Base-by-base conservation (phyloP, 129 eudicot species). In the Apium graveolens region DNA sequence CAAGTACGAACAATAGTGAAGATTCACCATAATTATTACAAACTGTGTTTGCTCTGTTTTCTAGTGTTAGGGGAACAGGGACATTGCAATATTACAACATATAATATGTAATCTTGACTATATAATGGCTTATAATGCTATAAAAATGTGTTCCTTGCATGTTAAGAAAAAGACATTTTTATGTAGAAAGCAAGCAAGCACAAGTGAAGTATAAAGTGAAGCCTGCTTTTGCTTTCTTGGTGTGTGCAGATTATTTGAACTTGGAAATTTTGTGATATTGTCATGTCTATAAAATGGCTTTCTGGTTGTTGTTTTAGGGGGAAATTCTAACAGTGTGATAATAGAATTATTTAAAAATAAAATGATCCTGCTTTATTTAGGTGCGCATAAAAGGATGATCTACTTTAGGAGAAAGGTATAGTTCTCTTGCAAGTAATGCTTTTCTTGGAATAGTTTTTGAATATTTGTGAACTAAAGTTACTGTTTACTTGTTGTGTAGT, bases 351-450 rank as follows among this genome's bases (percentile, higher is more conserved):
- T 5, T 5, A 4, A 6, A 57, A 60, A 60, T 9, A 60, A 20
- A 60, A n/a, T 0, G 17, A n/a, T 2, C 1, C 31, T n/a, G 0
- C 68, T 60, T 60, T 60, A 26, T 60, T 60, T 60, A 60, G 68
- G 68, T 26, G 68, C 68, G 68, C 68, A 60, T 26, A 60, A 60
- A 60, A 60, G 68, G 5, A 7, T n/a, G 14, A 26, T 60, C 68
- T 60, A 9, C 68, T 60, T 10, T 60, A 60, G 68, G 68, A 60
- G 68, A 60, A 60, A 60, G 68, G 68, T 60, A 60, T 60, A 60
- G 68, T 60, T 60, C 5, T 26, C 32, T 60, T 60, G 68, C 68
- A 60, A 60, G 68, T 60, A 60, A 60, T 60, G 68, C 68, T n/a
- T 60, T 60, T 6, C n/a, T 26, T n/a, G 68, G 68, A 21, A 60